Evolutionary conservation across 148 eudicot genomes (phyloP).

Genomic region (Talinum fruticosum): DNA sequence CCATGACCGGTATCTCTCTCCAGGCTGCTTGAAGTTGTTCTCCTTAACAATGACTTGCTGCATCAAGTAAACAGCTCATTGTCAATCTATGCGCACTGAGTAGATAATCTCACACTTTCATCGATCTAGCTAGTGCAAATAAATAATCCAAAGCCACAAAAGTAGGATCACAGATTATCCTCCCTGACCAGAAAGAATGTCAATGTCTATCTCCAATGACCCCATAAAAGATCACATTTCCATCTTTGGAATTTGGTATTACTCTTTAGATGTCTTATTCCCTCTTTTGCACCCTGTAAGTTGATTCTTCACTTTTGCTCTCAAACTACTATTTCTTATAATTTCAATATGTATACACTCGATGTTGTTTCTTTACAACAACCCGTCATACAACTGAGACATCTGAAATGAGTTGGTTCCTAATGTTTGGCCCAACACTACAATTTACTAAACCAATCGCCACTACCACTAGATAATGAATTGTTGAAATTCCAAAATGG

Average conservation of each 20-base stretch:
- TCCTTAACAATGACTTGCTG: conserved; percentile 70
- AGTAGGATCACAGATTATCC: not conserved
- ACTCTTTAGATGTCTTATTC: not conserved
- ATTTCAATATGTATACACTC: not conserved
- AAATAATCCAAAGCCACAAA: not conserved
- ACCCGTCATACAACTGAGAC: not conserved
- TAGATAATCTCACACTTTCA: not conserved
- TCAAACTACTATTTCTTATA: not conserved
- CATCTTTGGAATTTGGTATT: no score
- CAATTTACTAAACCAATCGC: not conserved
- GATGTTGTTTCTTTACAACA: not conserved
- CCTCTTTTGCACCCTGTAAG: not conserved
- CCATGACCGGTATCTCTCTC: conserved; percentile 76
- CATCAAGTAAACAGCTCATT: conserved; percentile 17
- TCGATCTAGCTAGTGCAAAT: not conserved
- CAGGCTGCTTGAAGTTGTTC: conserved; percentile 91
- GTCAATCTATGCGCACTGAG: not conserved
- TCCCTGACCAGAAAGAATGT: no score
- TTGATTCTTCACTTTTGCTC: not conserved
- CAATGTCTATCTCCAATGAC: not conserved
- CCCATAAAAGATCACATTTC: no score
- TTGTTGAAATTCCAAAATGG: not conserved
- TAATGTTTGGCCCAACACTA: not conserved
- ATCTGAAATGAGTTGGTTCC: not conserved
- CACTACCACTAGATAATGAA: not conserved